Base-by-base conservation (phyloP, 2,329 filamentous ascomycete species). In the Microsporum ferrugineum region DNA sequence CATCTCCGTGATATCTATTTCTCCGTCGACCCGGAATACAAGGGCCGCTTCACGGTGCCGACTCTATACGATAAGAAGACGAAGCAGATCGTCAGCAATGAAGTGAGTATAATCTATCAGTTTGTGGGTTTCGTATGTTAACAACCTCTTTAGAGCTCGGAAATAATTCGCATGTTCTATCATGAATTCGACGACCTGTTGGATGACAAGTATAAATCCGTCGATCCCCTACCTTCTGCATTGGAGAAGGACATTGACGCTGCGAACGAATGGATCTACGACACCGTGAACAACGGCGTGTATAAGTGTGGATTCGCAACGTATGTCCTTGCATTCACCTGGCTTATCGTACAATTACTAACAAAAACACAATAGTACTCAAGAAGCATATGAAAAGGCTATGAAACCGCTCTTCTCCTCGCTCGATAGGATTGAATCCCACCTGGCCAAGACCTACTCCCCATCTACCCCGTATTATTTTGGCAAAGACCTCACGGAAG, bases 161-260 rank as follows among this genome's bases (percentile, higher is more conserved):
- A 96, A 77, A 96, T 96, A 71, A 85, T 96, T 72, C 86, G 91
- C 71, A 95, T 96, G 88, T 79, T 96, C 64, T 88, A 88, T 71
- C 81, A 80, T 47, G 88, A 84, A 72, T 97, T 97, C 71, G 86
- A 97, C 72, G 81, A 83, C 65, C 71, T 89, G 39, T 71, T 91
- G 29, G 81, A 81, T 0, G 78, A 81, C 1, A 72, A 85, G 69
- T 82, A 83, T 71, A 81, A 81, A 62, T 73, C 75, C 1, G 71
- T 91, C 3, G 82, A 86, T 53, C 79, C 91, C 45, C 88, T 88
- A 71, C 90, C 91, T 0, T 71, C 80, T 49, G 69, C 78, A 0
- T 77, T 95, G n/a, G 80, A 79, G 49, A 68, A 68, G 45, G 73
- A 87, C 58, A 95, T 96, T 67, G 90, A 96, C 64, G 82, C 83